phyloP scores from a whole-genome alignment of 2,329 filamentous ascomycete species.

The Ilyonectria sp. region DNA sequence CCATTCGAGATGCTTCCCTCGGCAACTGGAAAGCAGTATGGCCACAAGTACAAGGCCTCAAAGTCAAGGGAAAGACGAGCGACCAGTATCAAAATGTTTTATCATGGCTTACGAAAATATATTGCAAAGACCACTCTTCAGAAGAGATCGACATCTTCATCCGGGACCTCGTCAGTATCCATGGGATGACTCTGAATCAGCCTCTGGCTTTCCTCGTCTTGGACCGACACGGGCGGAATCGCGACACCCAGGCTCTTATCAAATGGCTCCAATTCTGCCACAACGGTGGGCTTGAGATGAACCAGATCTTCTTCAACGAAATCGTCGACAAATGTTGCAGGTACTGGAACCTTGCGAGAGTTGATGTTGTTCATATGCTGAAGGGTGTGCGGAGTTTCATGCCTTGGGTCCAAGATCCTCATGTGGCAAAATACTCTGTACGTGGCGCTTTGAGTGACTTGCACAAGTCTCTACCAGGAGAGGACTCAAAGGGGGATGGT shows the following conservation, averaged over 20 bases:
- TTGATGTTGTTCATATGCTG: slow-evolving; percentile 44
- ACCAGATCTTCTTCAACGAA: slow-evolving; percentile 49
- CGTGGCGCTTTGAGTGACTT: slow-evolving; percentile 39
- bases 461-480: slow-evolving; percentile 40
- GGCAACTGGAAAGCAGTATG: slow-evolving; percentile 48
- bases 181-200: slow-evolving; percentile 47
- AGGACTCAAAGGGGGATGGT: slow-evolving; percentile 16
- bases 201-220: slow-evolving; percentile 51
- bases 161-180: slow-evolving; percentile 44
- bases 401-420: slow-evolving; percentile 43
- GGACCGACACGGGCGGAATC: slow-evolving; percentile 50
- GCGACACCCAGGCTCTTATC: slow-evolving; percentile 47
- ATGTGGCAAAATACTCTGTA: slow-evolving; percentile 38
- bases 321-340: slow-evolving; percentile 50
- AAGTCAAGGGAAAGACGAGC: slow-evolving; percentile 32
- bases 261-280: slow-evolving; percentile 54
- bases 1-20: slow-evolving; percentile 47
- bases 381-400: slow-evolving; percentile 47
- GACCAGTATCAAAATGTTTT: slow-evolving; percentile 47
- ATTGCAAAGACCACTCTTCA: slow-evolving; percentile 44
- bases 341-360: slow-evolving; percentile 52
- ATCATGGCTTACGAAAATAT: slow-evolving; percentile 53
- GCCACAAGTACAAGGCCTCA: slow-evolving; percentile 43
- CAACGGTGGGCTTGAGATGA: slow-evolving; percentile 47
- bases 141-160: slow-evolving; percentile 50